These are phyloP conservation scores for Ocimum tenuiflorum DNA, from an alignment of 257 asterid species.

Conservation along the genomic window DNA sequence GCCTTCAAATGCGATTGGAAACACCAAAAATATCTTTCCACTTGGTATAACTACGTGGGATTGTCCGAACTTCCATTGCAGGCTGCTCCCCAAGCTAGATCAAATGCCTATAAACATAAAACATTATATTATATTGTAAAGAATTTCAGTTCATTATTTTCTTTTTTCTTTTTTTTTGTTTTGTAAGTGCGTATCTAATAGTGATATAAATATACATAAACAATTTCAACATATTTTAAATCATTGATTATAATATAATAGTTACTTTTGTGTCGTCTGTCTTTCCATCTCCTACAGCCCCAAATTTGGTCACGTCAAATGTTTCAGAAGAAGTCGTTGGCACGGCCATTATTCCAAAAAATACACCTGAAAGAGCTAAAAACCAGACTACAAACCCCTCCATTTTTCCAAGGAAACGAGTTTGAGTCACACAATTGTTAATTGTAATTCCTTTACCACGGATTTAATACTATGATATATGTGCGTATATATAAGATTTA, in stretches of 20 bases:
- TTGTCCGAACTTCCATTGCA: background rate
- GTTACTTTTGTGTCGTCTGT: background rate
- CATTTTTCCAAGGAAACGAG: background rate
- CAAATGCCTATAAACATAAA: background rate
- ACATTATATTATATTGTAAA: no score
- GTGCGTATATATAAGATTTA: no score
- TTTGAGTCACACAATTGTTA: no score
- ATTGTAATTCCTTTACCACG: no score
- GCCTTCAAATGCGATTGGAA: background rate
- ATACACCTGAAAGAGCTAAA: background rate
- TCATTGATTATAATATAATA: background rate
- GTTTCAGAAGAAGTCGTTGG: no score
- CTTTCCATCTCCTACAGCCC: background rate
- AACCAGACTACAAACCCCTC: background rate
- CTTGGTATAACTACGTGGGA: background rate
- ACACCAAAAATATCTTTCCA: constrained; percentile 2
- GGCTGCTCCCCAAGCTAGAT: background rate
- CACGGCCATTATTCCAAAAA: background rate
- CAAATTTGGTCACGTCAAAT: background rate
- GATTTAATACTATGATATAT: no score
- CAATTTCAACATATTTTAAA: no score
- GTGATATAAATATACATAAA: no score
- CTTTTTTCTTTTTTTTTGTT: no score
- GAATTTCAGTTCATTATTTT: no score
- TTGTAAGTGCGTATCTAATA: no score